phyloP scores from a whole-genome alignment of 1,284 basidiomycete species.

The Ganoderma sinense region DNA sequence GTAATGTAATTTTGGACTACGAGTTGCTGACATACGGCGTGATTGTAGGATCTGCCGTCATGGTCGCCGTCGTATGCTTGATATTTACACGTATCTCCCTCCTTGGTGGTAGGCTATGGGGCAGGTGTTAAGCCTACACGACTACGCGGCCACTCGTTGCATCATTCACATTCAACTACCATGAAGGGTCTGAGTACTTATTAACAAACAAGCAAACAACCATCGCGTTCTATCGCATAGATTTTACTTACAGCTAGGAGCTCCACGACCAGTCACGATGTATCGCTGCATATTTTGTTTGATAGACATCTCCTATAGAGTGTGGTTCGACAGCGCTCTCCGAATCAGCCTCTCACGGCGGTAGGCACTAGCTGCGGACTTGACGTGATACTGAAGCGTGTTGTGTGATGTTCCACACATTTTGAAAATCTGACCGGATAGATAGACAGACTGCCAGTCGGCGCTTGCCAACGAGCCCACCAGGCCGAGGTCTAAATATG shows the following conservation, averaged over 20 bases:
- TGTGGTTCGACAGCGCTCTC: no score
- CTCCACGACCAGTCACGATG: not conserved
- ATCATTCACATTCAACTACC: not conserved
- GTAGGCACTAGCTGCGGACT: no score
- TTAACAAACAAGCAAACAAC: not conserved
- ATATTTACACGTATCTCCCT: constrained; percentile 18
- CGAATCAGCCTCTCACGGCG: no score
- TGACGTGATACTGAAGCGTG: no score
- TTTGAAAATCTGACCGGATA: no score
- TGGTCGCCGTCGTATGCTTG: constrained; percentile 24
- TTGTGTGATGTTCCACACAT: no score
- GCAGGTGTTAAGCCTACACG: constrained; percentile 14
- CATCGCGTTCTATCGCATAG: not conserved
- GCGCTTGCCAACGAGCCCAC: no score
- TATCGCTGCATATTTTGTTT: not conserved
- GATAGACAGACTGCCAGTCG: no score
- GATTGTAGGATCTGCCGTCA: constrained; percentile 21
- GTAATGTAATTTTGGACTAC: no score
- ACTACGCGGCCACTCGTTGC: not conserved
- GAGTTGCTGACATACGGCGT: not conserved
- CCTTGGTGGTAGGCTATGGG: constrained; percentile 21
- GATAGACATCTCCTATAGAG: not conserved
- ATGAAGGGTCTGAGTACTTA: not conserved
- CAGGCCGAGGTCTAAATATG: no score
- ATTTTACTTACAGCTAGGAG: not conserved